phyloP scores from a whole-genome alignment of 1,284 basidiomycete species.

The Ganoderma boninense region DNA sequence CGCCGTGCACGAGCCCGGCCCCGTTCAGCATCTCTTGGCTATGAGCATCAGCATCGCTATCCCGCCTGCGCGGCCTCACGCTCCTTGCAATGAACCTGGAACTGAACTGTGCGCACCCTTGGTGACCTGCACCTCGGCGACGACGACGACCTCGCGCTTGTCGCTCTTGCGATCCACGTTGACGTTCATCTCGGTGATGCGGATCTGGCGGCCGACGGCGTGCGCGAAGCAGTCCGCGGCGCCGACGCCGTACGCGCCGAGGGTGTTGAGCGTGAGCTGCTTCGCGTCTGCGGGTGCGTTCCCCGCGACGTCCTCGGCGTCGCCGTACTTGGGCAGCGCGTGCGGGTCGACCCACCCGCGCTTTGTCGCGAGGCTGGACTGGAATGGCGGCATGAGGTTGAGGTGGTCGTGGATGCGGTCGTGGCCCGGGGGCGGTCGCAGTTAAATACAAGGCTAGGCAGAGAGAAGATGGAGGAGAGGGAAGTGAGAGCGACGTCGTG shows the following conservation, averaged over 20 bases:
- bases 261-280: conserved; percentile 70
- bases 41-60: conserved; percentile 8
- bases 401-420: not conserved
- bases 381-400: conserved; percentile 26
- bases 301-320: conserved; percentile 62
- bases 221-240: conserved; percentile 65
- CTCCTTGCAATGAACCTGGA: not conserved
- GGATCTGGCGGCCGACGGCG: conserved; percentile 63
- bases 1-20: conserved; percentile 76
- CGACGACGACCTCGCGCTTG: conserved; percentile 61
- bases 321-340: conserved; percentile 58
- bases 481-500: not conserved
- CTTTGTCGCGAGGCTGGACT: conserved; percentile 33
- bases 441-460: not conserved
- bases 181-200: conserved; percentile 66
- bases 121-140: conserved; percentile 66
- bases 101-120: conserved; percentile 52
- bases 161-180: conserved; percentile 54
- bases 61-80: not conserved
- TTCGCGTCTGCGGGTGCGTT: conserved; percentile 68
- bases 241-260: conserved; percentile 71
- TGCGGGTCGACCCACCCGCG: conserved; percentile 71
- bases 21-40: conserved; percentile 73
- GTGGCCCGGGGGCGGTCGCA: not conserved
- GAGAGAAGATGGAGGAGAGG: not conserved